These are phyloP conservation scores for Aquilaria malaccensis DNA, from an alignment of 345 rosid genomes.

Conservation along the genomic window DNA sequence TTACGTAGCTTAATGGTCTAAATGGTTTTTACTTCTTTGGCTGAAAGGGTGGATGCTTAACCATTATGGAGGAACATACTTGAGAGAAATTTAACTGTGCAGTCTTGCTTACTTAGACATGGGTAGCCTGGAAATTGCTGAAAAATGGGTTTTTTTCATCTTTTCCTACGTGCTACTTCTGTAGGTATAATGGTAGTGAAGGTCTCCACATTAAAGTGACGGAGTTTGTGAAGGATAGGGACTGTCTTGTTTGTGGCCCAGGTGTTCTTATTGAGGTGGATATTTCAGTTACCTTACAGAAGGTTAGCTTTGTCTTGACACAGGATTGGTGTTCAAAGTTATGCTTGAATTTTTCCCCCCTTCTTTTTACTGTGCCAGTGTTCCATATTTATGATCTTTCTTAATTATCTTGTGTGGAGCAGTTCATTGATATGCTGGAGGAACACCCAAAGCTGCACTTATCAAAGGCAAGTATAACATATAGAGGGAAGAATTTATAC, in stretches of 20 bases:
- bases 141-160: too few relatives aligned
- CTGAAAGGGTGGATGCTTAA: too few relatives aligned
- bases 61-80: too few relatives aligned
- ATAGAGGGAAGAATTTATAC: slow-evolving; percentile 60
- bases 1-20: too few relatives aligned
- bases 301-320: slow-evolving; percentile 40
- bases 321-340: background rate
- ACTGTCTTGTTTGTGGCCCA: slow-evolving; percentile 97
- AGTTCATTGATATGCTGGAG: slow-evolving; percentile 79
- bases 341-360: too few relatives aligned
- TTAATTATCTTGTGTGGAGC: slow-evolving; percentile 11
- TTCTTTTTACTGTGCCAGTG: background rate
- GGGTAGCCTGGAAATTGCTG: too few relatives aligned
- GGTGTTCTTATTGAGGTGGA: slow-evolving; percentile 82
- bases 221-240: slow-evolving; percentile 67
- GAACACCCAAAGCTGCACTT: slow-evolving; percentile 66
- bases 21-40: too few relatives aligned
- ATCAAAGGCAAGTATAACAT: slow-evolving; percentile 66
- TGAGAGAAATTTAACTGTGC: too few relatives aligned
- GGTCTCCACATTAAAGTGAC: slow-evolving; percentile 89
- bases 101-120: too few relatives aligned
- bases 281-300: slow-evolving; percentile 56
- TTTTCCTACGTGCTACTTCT: background rate
- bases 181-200: slow-evolving; percentile 82
- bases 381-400: too few relatives aligned